Evolutionary conservation across 495 filamentous ascomycete genomes (phyloP).

Genomic region (Penicillium roqueforti): DNA sequence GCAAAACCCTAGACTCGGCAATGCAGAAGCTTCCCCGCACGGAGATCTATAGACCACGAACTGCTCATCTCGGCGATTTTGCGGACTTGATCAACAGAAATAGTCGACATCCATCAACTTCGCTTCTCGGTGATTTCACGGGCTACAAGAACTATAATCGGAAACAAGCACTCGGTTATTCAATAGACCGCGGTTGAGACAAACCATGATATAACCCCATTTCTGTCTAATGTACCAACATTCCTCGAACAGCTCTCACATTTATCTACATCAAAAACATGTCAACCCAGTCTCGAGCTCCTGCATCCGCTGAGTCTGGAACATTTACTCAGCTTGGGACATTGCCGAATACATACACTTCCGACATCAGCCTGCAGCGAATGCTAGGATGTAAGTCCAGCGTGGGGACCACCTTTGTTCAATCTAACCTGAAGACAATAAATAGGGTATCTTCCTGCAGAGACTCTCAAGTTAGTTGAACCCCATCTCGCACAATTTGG

Average conservation of each 20-base stretch:
- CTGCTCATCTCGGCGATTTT: neutral
- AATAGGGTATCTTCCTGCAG: slow-evolving; percentile 30
- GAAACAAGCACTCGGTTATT: neutral
- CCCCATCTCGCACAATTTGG: slow-evolving; percentile 26
- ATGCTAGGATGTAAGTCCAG: slow-evolving; percentile 23
- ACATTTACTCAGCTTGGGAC: slow-evolving; percentile 21
- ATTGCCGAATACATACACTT: slow-evolving; percentile 31
- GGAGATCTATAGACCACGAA: neutral
- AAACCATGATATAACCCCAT: neutral
- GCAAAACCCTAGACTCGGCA: neutral
- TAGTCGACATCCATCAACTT: neutral
- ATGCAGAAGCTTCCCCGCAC: neutral
- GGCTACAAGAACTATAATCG: neutral
- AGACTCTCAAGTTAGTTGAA: slow-evolving; percentile 14
- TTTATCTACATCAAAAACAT: neutral
- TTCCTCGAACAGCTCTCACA: neutral
- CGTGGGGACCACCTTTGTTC: neutral
- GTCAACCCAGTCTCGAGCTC: neutral
- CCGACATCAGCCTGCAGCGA: slow-evolving; percentile 27
- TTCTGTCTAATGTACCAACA: neutral
- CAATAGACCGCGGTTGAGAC: neutral
- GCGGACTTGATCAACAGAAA: neutral
- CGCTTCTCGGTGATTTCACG: neutral
- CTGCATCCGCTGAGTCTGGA: neutral
- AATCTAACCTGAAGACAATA: neutral